Conservation (phyloP, 352 stramenopile species). For the Phytophthora podocarpi region DNA sequence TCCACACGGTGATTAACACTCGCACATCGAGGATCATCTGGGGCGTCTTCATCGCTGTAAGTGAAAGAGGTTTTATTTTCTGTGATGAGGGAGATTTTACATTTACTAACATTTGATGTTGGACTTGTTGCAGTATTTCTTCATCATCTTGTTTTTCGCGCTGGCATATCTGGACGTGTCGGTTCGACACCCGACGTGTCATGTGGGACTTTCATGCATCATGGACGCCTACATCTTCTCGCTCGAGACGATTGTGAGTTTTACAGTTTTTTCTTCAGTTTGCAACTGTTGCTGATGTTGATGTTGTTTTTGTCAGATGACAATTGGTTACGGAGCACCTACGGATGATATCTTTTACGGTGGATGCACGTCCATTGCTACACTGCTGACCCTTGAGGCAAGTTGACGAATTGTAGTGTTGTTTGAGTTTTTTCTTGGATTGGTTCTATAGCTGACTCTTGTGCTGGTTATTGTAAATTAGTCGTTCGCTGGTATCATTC, state of each 20-base stretch:
- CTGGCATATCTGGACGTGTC: constrained; percentile 79
- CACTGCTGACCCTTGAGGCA: constrained; percentile 79
- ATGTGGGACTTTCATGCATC: constrained; percentile 74
- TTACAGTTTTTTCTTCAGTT: constrained; percentile 1
- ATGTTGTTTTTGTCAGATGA: constrained; percentile 62
- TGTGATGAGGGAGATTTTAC: neutral
- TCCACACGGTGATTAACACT: constrained; percentile 90
- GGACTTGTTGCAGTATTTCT: constrained; percentile 58
- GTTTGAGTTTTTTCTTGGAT: neutral
- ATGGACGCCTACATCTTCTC: constrained; percentile 90
- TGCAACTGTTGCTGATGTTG: neutral
- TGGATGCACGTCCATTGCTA: constrained; percentile 79
- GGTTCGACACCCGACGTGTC: constrained; percentile 57
- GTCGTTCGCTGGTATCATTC: constrained; percentile 86
- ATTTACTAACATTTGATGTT: neutral
- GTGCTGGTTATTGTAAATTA: constrained; percentile 20
- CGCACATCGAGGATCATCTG: constrained; percentile 79
- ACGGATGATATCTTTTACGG: constrained; percentile 91
- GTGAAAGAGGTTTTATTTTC: constrained; percentile 13
- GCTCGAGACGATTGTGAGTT: constrained; percentile 84
- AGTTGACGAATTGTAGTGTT: neutral
- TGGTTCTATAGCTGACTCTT: constrained; percentile 1
- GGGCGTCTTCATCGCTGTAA: constrained; percentile 76
- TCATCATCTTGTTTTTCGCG: constrained; percentile 85
- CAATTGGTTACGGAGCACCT: constrained; percentile 84